Base-by-base conservation (phyloP, 495 filamentous ascomycete genomes). In the Aspergillus incahuasiensis region DNA sequence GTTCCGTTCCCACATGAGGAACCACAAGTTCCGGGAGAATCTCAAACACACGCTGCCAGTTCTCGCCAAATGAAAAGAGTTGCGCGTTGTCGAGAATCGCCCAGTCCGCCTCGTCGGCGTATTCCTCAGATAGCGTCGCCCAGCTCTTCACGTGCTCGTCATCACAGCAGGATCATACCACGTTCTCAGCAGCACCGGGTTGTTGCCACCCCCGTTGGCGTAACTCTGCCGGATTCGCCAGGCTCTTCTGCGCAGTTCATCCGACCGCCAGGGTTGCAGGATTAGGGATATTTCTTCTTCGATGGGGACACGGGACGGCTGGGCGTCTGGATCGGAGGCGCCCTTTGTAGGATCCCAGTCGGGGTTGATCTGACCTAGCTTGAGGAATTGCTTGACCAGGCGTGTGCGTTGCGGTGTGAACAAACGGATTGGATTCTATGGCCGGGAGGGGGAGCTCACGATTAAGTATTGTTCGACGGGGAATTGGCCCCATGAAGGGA, bases 381-480 rank as follows among this genome's bases (percentile, higher is more conserved):
- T 13, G 5, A 44, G 18, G 24, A 30, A 53, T 53, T 53, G n/a
- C 16, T 32, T 18, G 21, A 53, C 40, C 50, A 53, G 24, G 21
- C 50, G 50, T 25, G 18, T 15, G 12, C 50, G 39, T 22, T 53
- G 50, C 22, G 24, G 24, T 51, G n/a, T 21, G 34, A 28, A 40
- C 38, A 32, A 20, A 24, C 8, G 25, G 16, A 48, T 18, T 20
- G 28, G 13, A 41, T 41, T 22, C 13, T 25, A 41, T n/a, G n/a
- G n/a, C n/a, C n/a, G n/a, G 32, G 19, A 24, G 30, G 19, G 48
- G 15, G 20, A 12, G 2, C 34, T 41, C 30, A 52, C 48, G 38
- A 52, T 52, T 25, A 52, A 22, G 25, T 52, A 52, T 25, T 52
- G 34, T n/a, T 52, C 34, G 18, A 52, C 48, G 7, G 48, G 20